Conservation (phyloP, 129 eudicot species). For the Saposhnikovia divaricata region DNA sequence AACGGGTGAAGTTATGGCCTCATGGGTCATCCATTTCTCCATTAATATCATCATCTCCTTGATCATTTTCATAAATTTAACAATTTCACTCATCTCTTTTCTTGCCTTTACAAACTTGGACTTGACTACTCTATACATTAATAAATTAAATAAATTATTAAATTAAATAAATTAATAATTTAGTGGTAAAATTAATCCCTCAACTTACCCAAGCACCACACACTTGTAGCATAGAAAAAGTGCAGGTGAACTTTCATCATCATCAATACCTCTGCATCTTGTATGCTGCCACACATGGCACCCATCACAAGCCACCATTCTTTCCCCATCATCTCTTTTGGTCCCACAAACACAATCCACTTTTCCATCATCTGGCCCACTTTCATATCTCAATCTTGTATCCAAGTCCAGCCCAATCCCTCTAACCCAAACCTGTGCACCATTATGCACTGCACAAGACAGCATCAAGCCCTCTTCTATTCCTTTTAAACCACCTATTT, state of each 20-base stretch:
- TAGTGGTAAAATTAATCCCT: neutral
- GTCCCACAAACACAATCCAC: conserved; percentile 39
- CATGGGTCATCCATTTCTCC: neutral
- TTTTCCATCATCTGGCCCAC: conserved; percentile 32
- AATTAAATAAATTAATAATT: neutral
- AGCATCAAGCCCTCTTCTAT: conserved; percentile 41
- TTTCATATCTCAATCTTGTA: conserved; percentile 52
- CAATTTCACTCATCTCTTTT: neutral
- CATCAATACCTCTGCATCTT: conserved; percentile 44
- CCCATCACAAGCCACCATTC: conserved; percentile 53
- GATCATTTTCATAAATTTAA: neutral
- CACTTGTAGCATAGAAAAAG: conserved; percentile 34
- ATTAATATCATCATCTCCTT: neutral
- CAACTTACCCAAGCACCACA: conserved; percentile 15
- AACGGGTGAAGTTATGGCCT: neutral
- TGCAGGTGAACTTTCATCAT: conserved; percentile 38
- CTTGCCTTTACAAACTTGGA: neutral
- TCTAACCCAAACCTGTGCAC: conserved; percentile 62
- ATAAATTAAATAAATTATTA: conserved; percentile 3
- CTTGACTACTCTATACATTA: neutral
- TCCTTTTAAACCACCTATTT: conserved; percentile 61
- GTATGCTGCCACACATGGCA: conserved; percentile 65
- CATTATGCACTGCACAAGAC: conserved; percentile 40
- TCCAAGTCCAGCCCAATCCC: conserved; percentile 67
- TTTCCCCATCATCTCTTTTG: conserved; percentile 54